Percentiles rank a stretch among this genome's conserved stretches.
Conservation (phyloP, 306 rosid species). For the Crotalaria pallida region DNA sequence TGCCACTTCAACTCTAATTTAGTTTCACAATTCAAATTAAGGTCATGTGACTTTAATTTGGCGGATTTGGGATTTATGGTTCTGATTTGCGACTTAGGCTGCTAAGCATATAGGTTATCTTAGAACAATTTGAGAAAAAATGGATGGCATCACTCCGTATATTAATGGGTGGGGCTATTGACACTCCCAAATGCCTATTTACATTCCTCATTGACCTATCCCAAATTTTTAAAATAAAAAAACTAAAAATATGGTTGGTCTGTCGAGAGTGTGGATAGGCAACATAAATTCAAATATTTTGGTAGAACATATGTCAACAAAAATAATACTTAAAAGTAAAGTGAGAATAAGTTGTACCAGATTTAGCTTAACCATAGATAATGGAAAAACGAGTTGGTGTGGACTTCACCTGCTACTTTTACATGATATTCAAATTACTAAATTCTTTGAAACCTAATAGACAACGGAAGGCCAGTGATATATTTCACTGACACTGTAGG, state of each 20-base stretch:
- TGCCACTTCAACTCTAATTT: not conserved
- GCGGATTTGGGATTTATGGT: not conserved
- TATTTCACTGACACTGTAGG: not conserved
- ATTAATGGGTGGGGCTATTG: no score
- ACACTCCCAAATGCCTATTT: no score
- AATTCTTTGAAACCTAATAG: not conserved
- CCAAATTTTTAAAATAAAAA: no score
- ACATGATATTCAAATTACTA: not conserved
- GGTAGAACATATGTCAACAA: not conserved
- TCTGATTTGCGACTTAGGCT: not conserved
- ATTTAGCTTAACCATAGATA: not conserved
- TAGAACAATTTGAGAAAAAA: no score
- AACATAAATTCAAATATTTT: no score
- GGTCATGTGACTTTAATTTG: not conserved
- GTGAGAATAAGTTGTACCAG: not conserved
- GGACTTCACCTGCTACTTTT: not conserved
- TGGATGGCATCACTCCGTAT: no score
- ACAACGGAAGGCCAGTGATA: not conserved
- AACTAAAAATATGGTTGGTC: no score
- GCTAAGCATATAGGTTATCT: not conserved
- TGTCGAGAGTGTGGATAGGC: no score
- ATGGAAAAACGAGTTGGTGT: not conserved
- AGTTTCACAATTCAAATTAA: not conserved
- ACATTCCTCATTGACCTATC: no score
- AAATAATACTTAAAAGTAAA: not conserved